Percentiles rank a stretch among this genome's conserved stretches.
phyloP scores from a whole-genome alignment of 2,329 filamentous ascomycete species.

The Calycina herbarum region DNA sequence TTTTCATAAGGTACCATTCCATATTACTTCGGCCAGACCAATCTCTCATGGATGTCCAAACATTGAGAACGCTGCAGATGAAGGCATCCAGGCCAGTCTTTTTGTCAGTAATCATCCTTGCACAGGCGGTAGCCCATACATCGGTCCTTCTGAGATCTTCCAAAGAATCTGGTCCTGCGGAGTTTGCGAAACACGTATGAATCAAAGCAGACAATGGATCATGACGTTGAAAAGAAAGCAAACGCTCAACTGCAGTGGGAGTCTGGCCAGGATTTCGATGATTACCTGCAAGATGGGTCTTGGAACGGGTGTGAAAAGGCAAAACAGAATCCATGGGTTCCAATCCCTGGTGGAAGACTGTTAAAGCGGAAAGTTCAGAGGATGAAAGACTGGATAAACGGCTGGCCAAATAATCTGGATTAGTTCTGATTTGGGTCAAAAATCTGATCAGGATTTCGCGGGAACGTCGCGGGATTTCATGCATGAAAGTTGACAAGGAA shows the following conservation, averaged over 20 bases:
- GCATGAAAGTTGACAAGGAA: constrained; percentile 58
- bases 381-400: constrained; percentile 75
- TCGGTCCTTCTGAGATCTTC: constrained; percentile 80
- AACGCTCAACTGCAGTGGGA: constrained; percentile 72
- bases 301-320: constrained; percentile 59
- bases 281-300: constrained; percentile 46
- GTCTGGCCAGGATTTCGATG: constrained; percentile 47
- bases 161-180: constrained; percentile 74
- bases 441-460: constrained; percentile 77
- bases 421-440: constrained; percentile 77
- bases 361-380: constrained; percentile 74
- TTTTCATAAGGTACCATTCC: constrained; percentile 93
- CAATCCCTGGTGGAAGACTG: constrained; percentile 74
- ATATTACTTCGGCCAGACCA: constrained; percentile 89
- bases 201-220: constrained; percentile 83
- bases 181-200: constrained; percentile 87
- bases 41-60: constrained; percentile 82
- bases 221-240: constrained; percentile 85
- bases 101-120: constrained; percentile 75
- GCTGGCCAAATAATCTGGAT: constrained; percentile 83
- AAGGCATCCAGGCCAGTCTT: constrained; percentile 78
- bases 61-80: constrained; percentile 79
- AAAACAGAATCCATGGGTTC: constrained; percentile 83
- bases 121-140: constrained; percentile 86
- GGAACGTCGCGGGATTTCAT: constrained; percentile 74